These are phyloP conservation scores for Xylariomycetidae sp. DNA, from an alignment of 2,329 filamentous ascomycete genomes.

Conservation along the genomic window DNA sequence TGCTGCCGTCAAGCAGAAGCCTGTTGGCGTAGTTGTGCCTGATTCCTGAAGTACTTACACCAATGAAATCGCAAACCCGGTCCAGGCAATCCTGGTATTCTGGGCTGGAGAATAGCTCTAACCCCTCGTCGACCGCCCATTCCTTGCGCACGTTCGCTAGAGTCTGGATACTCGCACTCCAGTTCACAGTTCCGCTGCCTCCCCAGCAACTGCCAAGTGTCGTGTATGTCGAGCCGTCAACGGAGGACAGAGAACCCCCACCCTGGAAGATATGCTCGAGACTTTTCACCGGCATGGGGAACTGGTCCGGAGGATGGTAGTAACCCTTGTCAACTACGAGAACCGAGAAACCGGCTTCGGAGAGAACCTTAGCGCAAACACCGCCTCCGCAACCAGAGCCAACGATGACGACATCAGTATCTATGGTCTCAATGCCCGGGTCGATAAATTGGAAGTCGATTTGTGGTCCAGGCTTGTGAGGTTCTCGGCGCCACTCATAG, in stretches of 20 bases:
- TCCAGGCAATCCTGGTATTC: slow-evolving; percentile 59
- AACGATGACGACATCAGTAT: slow-evolving; percentile 72
- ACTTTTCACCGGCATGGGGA: slow-evolving; percentile 60
- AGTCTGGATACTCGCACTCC: slow-evolving; percentile 48
- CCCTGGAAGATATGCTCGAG: slow-evolving; percentile 55
- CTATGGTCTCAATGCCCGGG: slow-evolving; percentile 52
- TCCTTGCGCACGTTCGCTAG: slow-evolving; percentile 63
- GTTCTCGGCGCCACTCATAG: no score
- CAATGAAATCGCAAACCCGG: slow-evolving; percentile 36
- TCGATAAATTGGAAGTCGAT: slow-evolving; percentile 56
- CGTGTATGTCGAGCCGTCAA: slow-evolving; percentile 49
- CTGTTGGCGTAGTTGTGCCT: slow-evolving; percentile 61
- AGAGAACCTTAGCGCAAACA: slow-evolving; percentile 63
- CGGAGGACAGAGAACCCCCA: slow-evolving; percentile 41
- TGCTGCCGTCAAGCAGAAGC: slow-evolving; percentile 59
- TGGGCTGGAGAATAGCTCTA: slow-evolving; percentile 60
- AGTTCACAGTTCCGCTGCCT: slow-evolving; percentile 71
- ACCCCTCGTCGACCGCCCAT: slow-evolving; percentile 55
- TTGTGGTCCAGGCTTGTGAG: slow-evolving; percentile 36
- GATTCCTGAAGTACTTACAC: slow-evolving; percentile 31
- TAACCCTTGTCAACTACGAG: slow-evolving; percentile 67
- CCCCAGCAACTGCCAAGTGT: slow-evolving; percentile 62
- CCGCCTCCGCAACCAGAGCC: slow-evolving; percentile 69
- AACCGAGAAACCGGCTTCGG: slow-evolving; percentile 47
- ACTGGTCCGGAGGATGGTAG: slow-evolving; percentile 56